phyloP scores from a whole-genome alignment of 192 early-diverging fungal genomes.

The Borealophlyctis nickersoniae region DNA sequence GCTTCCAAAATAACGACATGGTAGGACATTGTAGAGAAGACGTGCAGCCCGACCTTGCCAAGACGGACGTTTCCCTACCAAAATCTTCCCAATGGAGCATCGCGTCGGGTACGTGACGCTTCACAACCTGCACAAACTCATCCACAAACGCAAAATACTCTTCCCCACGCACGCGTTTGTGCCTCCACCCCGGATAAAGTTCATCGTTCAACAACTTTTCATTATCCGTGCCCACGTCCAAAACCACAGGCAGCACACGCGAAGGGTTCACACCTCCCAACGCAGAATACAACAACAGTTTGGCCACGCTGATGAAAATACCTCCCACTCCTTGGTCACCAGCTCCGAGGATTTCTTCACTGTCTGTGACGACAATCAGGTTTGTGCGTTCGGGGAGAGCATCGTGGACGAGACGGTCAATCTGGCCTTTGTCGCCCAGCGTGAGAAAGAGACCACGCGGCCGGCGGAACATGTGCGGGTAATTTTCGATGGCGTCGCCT shows the following conservation, averaged over 20 bases:
- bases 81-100: no score
- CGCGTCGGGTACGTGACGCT: no score
- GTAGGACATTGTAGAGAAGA: no score
- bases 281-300: constrained; percentile 80
- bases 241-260: constrained; percentile 82
- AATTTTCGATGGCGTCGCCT: constrained; percentile 75
- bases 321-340: constrained; percentile 95
- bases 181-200: constrained; percentile 81
- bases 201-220: constrained; percentile 77
- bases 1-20: no score
- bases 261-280: constrained; percentile 75
- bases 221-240: constrained; percentile 92
- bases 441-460: constrained; percentile 88
- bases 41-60: no score
- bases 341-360: constrained; percentile 88
- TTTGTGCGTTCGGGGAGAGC: constrained; percentile 70
- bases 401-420: constrained; percentile 74
- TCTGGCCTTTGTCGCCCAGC: constrained; percentile 66
- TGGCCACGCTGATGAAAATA: constrained; percentile 94
- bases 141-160: constrained; percentile 82
- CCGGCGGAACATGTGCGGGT: constrained; percentile 73
- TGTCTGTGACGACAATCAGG: constrained; percentile 94
- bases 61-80: no score
- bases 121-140: constrained; percentile 70
- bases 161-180: constrained; percentile 55